phyloP scores from a whole-genome alignment of 2,329 filamentous ascomycete genomes.

The Neobulgaria alba region DNA sequence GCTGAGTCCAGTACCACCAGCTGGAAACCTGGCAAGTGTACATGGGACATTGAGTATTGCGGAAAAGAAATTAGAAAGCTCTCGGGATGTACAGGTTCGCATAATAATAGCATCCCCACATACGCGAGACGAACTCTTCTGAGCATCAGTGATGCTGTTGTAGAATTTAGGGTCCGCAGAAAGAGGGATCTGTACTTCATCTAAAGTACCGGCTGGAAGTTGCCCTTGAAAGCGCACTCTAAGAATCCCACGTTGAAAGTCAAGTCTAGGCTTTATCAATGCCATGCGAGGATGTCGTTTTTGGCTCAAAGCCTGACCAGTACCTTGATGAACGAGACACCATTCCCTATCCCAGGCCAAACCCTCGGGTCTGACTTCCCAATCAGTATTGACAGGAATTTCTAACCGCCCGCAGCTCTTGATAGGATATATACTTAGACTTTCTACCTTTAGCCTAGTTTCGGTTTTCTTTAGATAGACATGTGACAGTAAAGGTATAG shows the following conservation, averaged over 20 bases:
- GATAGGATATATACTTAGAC: slow-evolving; percentile 75
- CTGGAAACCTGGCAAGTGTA: slow-evolving; percentile 73
- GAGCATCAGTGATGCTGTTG: slow-evolving; percentile 31
- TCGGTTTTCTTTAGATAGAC: neutral
- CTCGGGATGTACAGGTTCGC: slow-evolving; percentile 57
- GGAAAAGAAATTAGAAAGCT: slow-evolving; percentile 72
- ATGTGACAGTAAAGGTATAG: neutral
- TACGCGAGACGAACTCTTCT: slow-evolving; percentile 53
- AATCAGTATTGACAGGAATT: slow-evolving; percentile 53
- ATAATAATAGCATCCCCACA: slow-evolving; percentile 74
- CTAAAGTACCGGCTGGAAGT: slow-evolving; percentile 17
- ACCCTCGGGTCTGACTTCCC: slow-evolving; percentile 75
- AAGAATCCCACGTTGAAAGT: slow-evolving; percentile 60
- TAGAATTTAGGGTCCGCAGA: slow-evolving; percentile 57
- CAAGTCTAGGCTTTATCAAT: slow-evolving; percentile 65
- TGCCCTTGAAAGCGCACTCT: slow-evolving; percentile 45
- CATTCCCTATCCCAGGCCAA: slow-evolving; percentile 94
- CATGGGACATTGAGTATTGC: slow-evolving; percentile 68
- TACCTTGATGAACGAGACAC: slow-evolving; percentile 85
- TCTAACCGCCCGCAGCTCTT: slow-evolving; percentile 84
- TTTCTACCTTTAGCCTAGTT: slow-evolving; percentile 43
- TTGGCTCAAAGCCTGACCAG: slow-evolving; percentile 76
- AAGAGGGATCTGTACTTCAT: slow-evolving; percentile 49
- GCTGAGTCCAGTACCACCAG: slow-evolving; percentile 48
- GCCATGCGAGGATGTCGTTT: slow-evolving; percentile 86